These are phyloP conservation scores for Colletotrichum lentis DNA, from an alignment of 2,329 filamentous ascomycete species.

Conservation along the genomic window DNA sequence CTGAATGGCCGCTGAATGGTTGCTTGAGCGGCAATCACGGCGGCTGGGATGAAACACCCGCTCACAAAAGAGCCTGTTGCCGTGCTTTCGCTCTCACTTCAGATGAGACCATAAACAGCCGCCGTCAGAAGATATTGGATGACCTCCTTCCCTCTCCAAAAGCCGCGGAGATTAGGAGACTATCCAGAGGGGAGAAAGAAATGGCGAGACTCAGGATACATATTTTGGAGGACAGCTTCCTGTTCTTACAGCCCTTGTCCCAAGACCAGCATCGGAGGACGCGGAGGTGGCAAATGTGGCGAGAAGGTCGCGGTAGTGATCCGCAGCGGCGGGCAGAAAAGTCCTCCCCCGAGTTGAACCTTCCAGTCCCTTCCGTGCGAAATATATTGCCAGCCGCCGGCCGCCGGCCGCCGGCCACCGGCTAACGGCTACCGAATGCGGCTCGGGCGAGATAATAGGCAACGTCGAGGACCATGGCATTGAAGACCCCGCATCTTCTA, in stretches of 20 bases:
- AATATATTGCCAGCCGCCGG: too few relatives aligned
- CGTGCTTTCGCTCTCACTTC: conserved; percentile 25
- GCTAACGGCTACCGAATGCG: too few relatives aligned
- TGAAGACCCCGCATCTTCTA: conserved; percentile 7
- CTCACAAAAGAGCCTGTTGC: conserved; percentile 10
- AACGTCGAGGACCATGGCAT: background rate
- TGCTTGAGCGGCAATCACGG: background rate
- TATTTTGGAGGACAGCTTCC: conserved; percentile 20
- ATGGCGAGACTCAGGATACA: background rate
- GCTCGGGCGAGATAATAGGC: conserved; percentile 15
- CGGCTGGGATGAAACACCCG: conserved; percentile 28
- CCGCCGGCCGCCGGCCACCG: too few relatives aligned
- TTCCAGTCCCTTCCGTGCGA: background rate
- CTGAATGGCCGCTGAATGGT: background rate
- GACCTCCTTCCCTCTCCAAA: conserved; percentile 1
- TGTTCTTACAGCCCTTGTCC: conserved; percentile 6
- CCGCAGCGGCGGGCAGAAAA: background rate
- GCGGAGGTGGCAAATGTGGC: conserved; percentile 20
- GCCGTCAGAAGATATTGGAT: conserved; percentile 31
- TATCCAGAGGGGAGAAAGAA: conserved; percentile 12
- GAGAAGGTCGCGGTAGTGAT: conserved; percentile 9
- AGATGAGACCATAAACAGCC: conserved; percentile 21
- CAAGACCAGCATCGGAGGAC: background rate
- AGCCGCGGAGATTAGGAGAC: conserved; percentile 9
- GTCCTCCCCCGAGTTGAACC: background rate